Percentiles rank a stretch among this genome's conserved stretches.
Conservation (phyloP, 202 grass and related monocot species). For the Eragrostis tef region DNA sequence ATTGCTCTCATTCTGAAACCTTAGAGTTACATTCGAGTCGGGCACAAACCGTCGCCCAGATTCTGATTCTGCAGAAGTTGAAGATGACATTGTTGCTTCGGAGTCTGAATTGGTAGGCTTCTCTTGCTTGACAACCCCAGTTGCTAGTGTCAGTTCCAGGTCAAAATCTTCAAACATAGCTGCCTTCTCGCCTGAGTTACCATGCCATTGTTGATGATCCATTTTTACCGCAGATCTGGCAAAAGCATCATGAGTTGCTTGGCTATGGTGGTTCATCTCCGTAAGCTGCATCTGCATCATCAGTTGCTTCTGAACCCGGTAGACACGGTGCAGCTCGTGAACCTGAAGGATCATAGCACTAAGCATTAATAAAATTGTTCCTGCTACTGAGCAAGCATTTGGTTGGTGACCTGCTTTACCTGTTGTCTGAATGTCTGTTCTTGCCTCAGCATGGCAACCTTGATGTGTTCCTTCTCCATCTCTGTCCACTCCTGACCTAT, state of each 20-base stretch:
- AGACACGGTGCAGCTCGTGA: constrained; percentile 59
- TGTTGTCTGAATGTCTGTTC: constrained; percentile 67
- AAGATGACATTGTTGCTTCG: constrained; percentile 46
- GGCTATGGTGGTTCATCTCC: constrained; percentile 25
- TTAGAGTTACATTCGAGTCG: constrained; percentile 41
- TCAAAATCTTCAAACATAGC: constrained; percentile 42
- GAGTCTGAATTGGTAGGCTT: constrained; percentile 58
- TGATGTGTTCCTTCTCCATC: constrained; percentile 69
- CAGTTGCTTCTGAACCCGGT: constrained; percentile 60
- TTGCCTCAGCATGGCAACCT: constrained; percentile 67
- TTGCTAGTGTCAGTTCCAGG: constrained; percentile 66
- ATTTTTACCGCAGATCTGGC: constrained; percentile 2
- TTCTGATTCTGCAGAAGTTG: constrained; percentile 60
- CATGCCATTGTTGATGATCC: not conserved
- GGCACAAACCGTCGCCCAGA: constrained; percentile 25
- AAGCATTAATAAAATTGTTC: not conserved
- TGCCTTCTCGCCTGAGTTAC: constrained; percentile 28
- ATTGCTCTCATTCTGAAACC: constrained; percentile 60
- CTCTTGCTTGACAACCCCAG: constrained; percentile 48
- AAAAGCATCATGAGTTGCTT: not conserved
- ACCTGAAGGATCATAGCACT: constrained; percentile 45
- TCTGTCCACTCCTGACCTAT: not conserved
- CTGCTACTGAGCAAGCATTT: not conserved
- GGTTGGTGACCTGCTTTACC: constrained; percentile 41
- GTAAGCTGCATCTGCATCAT: constrained; percentile 56